Base-by-base conservation (phyloP, 164 flowering plant genomes). In the Macadamia integrifolia region DNA sequence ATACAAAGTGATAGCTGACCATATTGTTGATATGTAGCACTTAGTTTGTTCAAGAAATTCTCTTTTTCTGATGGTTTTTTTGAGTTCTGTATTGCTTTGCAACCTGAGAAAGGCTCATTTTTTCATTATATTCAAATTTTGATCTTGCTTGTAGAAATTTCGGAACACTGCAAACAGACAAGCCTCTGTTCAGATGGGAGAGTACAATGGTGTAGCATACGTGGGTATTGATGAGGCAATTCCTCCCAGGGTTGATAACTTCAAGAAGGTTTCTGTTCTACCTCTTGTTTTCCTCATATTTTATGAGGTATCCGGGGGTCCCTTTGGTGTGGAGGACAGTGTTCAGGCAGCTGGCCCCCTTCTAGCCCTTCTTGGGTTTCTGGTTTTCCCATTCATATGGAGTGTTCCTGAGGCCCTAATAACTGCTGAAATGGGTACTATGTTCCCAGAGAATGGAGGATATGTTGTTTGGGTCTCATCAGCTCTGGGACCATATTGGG, bases 331-430 rank as follows among this genome's bases (percentile, higher is more conserved):
- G 0, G 73, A 70, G 44, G 62, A 35, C 40, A 35, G 40, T 35
- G 40, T 35, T 35, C 40, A 35, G 40, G 40, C 40, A 35, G 40
- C 40, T 6, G 73, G 73, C 12, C 74, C 74, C 7, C 69, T 71
- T 58, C 40, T 71, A 13, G 68, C 74, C 6, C 58, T 65, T 6
- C 64, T 71, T n/a, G 74, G 74, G 6, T 71, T 65, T 49, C 64
- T 71, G 31, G 9, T 65, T 23, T 71, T 71, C 48, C 74, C 74
- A 9, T 31, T 71, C 44, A 52, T 65, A 46, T 71, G 74, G 74
- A 71, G 74, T 52, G 44, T 71, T 29, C 74, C 74, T 0, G 74
- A 71, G 31, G 74, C 74, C n/a, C 68, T 71, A 10, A 64, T 71
- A 46, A 71, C 69, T 17, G 74, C 74, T 14, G 74, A 71, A 65